Conservation (phyloP, 2,329 filamentous ascomycete genomes). For the Teratosphaeria nubilosa region DNA sequence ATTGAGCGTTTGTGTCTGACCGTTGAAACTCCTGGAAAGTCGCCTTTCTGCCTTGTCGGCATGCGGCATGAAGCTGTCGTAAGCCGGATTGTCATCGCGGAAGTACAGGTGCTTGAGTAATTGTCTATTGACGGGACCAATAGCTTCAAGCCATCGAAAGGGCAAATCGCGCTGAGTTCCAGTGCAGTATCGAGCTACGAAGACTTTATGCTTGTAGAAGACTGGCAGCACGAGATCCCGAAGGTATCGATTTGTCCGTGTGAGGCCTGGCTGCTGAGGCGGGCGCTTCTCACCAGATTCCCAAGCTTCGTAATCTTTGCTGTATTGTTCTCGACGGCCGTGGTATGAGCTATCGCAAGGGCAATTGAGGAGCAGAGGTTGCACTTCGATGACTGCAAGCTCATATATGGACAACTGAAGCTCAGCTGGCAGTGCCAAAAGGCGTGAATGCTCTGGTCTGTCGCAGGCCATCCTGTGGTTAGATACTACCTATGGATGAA, state of each 20-base stretch:
- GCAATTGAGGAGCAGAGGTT: slow-evolving; percentile 14
- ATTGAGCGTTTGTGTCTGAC: neutral
- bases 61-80: neutral
- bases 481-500: too few relatives aligned
- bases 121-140: slow-evolving; percentile 10
- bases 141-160: slow-evolving; percentile 8
- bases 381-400: slow-evolving; percentile 8
- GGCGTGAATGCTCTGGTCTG: neutral
- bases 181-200: slow-evolving; percentile 15
- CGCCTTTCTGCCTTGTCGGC: neutral
- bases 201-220: slow-evolving; percentile 14
- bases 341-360: slow-evolving; percentile 13
- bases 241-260: slow-evolving; percentile 9
- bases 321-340: slow-evolving; percentile 6
- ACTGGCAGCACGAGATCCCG: slow-evolving; percentile 14
- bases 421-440: slow-evolving; percentile 8
- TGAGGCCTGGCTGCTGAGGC: slow-evolving; percentile 13
- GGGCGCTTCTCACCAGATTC: slow-evolving; percentile 6
- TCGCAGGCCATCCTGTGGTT: too few relatives aligned
- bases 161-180: slow-evolving; percentile 8
- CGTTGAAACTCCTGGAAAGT: neutral
- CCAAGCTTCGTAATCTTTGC: slow-evolving; percentile 10
- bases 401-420: slow-evolving; percentile 12
- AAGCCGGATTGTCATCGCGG: neutral
- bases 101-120: slow-evolving; percentile 9